Conservation (phyloP, 345 rosid species). For the Mallotus nudiflorus region DNA sequence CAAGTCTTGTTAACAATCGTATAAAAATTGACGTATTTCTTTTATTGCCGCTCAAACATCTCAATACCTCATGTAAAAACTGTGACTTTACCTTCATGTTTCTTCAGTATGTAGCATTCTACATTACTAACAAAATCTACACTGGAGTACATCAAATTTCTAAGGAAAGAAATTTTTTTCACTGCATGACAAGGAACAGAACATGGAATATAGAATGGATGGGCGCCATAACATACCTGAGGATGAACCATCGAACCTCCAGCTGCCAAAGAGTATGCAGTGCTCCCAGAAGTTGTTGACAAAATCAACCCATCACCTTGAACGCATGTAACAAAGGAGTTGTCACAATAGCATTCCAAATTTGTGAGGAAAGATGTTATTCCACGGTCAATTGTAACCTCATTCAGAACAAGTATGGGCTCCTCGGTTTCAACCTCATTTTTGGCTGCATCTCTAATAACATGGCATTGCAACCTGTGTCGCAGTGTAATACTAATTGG, state of each 20-base stretch:
- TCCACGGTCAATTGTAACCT: conserved; percentile 98
- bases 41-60: background rate
- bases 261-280: conserved; percentile 97
- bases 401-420: conserved; percentile 79
- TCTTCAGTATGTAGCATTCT: background rate
- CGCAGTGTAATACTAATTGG: conserved; percentile 93
- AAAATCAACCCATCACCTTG: conserved; percentile 98
- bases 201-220: background rate
- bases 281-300: conserved; percentile 98
- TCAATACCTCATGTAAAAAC: background rate
- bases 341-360: conserved; percentile 95
- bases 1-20: too few species aligned
- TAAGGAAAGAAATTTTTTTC: background rate
- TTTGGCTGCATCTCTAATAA: conserved; percentile 78
- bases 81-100: background rate
- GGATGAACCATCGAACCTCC: conserved; percentile 99
- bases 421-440: conserved; percentile 75
- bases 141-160: too few species aligned
- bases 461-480: conserved; percentile 78
- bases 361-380: conserved; percentile 92
- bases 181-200: background rate
- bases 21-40: background rate
- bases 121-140: too few species aligned
- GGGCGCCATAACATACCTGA: conserved; percentile 53
- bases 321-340: conserved; percentile 89